These are phyloP conservation scores for Proteromonas lacertae DNA, from an alignment of 352 stramenopile genomes.

Conservation along the genomic window DNA sequence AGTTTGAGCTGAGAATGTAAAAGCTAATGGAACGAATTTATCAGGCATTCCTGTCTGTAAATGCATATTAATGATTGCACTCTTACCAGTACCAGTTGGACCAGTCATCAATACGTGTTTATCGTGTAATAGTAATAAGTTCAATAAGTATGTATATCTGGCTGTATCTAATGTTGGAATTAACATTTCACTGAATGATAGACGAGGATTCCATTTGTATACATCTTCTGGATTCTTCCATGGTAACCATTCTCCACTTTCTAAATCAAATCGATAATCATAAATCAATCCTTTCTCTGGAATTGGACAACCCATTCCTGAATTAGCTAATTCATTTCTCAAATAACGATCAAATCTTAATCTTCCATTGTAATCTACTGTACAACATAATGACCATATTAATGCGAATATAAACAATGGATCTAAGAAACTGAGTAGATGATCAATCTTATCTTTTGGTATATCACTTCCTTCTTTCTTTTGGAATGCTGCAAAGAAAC, in stretches of 20 bases:
- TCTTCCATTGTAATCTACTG: constrained; percentile 36
- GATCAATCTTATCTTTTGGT: constrained; percentile 33
- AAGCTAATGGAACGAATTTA: constrained; percentile 48
- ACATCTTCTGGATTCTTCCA: constrained; percentile 52
- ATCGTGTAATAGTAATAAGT: constrained; percentile 27
- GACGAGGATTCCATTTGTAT: constrained; percentile 21
- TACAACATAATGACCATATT: constrained; percentile 53
- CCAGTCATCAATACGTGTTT: constrained; percentile 64
- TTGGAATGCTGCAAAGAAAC: constrained; percentile 29
- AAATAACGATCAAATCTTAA: constrained; percentile 40
- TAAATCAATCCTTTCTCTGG: constrained; percentile 31
- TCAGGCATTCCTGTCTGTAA: constrained; percentile 39
- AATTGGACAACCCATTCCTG: constrained; percentile 15
- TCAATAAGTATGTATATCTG: constrained; percentile 53
- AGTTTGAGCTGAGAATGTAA: constrained; percentile 55
- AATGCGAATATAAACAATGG: constrained; percentile 57
- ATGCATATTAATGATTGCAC: constrained; percentile 58
- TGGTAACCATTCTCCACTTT: constrained; percentile 29
- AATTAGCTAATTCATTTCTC: constrained; percentile 24
- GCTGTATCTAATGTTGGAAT: constrained; percentile 63
- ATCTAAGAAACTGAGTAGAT: constrained; percentile 31
- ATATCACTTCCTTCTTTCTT: constrained; percentile 14
- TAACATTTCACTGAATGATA: constrained; percentile 52
- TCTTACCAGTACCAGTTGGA: constrained; percentile 66
- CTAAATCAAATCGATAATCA: constrained; percentile 46